These are phyloP conservation scores for Phaeosphaeria sp. DNA, from an alignment of 2,329 filamentous ascomycete species.

Conservation along the genomic window DNA sequence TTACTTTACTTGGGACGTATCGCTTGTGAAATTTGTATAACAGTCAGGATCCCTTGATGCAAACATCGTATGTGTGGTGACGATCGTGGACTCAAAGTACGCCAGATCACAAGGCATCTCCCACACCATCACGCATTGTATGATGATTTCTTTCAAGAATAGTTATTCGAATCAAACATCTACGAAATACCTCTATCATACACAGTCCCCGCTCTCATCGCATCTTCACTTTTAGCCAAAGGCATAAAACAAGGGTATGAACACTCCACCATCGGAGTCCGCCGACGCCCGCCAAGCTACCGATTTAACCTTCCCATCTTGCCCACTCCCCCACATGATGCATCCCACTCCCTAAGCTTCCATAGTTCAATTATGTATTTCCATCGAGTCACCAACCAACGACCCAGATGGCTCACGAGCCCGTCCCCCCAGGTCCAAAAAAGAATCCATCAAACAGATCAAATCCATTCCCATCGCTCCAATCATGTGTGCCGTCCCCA, in stretches of 20 bases:
- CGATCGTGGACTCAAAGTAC: too few relatives aligned
- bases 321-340: not conserved
- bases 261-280: not conserved
- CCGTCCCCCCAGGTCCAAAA: conserved; percentile 32
- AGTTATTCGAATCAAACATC: too few relatives aligned
- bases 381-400: conserved; percentile 2
- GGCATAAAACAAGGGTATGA: not conserved
- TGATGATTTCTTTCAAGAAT: too few relatives aligned
- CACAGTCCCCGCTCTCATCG: too few relatives aligned
- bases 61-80: too few relatives aligned
- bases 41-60: too few relatives aligned
- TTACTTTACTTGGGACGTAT: too few relatives aligned
- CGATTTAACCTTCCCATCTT: not conserved
- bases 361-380: not conserved
- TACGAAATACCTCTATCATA: too few relatives aligned
- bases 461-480: conserved; percentile 50
- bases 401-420: conserved; percentile 16
- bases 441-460: conserved; percentile 71
- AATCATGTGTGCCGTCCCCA: conserved; percentile 64
- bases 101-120: too few relatives aligned
- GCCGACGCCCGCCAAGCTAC: not conserved
- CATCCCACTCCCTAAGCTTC: not conserved
- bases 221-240: too few relatives aligned
- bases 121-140: too few relatives aligned
- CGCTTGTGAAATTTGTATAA: too few relatives aligned